These are phyloP conservation scores for Brettanomyces nanus DNA, from an alignment of 805 yeast genomes.

Conservation along the genomic window DNA sequence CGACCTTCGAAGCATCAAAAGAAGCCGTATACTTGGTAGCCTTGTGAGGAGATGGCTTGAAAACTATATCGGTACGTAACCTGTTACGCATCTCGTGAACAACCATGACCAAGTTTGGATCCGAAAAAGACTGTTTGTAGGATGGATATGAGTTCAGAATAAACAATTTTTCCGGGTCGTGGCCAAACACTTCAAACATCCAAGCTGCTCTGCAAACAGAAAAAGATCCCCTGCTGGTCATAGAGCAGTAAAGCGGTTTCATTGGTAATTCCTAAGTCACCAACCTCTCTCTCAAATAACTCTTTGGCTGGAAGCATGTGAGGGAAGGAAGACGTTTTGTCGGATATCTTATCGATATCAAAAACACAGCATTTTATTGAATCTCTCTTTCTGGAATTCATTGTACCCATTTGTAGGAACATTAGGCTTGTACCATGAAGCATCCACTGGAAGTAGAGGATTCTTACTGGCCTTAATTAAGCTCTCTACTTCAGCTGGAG, in stretches of 20 bases:
- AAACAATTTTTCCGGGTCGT: constrained; percentile 41
- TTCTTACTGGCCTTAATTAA: constrained; percentile 9
- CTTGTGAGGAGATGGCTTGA: constrained; percentile 17
- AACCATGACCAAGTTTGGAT: constrained; percentile 18
- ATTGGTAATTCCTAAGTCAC: constrained; percentile 45
- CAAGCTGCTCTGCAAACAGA: constrained; percentile 89
- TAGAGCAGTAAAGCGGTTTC: constrained; percentile 68
- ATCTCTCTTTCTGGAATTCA: constrained; percentile 51
- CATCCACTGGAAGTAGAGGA: constrained; percentile 55
- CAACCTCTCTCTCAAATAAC: constrained; percentile 46
- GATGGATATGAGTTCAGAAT: constrained; percentile 60
- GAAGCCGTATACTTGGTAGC: constrained; percentile 27
- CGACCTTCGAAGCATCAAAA: constrained; percentile 41
- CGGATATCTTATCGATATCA: constrained; percentile 67
- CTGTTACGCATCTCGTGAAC: constrained; percentile 17
- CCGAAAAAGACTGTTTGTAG: constrained; percentile 17
- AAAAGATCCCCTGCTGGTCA: constrained; percentile 77
- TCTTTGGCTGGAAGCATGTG: constrained; percentile 77
- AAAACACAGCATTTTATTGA: constrained; percentile 62
- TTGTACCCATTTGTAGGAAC: constrained; percentile 47
- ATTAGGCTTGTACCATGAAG: constrained; percentile 91
- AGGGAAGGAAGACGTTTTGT: constrained; percentile 57
- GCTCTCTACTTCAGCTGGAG: constrained; percentile 17
- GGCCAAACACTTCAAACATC: constrained; percentile 80
- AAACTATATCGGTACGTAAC: constrained; percentile 12